Base-by-base conservation (phyloP, 352 stramenopile genomes). In the Phytophthora fragariae region DNA sequence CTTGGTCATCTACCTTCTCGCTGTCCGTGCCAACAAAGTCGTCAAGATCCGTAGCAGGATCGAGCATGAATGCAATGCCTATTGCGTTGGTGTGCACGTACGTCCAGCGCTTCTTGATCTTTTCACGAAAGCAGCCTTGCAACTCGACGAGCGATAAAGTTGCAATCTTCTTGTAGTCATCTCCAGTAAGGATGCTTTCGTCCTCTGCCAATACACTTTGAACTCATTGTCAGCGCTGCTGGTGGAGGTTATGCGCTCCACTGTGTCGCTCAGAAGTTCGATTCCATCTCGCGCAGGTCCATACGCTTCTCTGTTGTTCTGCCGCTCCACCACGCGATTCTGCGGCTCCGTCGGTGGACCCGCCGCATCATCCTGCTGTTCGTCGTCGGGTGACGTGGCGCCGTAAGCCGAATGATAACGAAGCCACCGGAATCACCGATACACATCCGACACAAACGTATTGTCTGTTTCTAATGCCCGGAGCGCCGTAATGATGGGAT, bases 401-500 rank as follows among this genome's bases (percentile, higher is more conserved):
- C 41, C 41, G 41, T 21, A 49, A 21, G 41, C 41, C 12, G 41
- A 49, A 19, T 49, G 41, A 19, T 49, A 49, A 5, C 17, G 41
- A 21, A 49, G 41, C 41, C 17, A 49, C 17, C 41, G 41, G 17
- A 49, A n/a, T 2, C 17, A 49, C 17, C 17, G 12, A 19, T 49
- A 49, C 12, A 49, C 41, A 49, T 14, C 41, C 41, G 41, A 49
- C 15, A 49, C 41, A 21, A 49, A 49, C 41, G 8, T 19, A 57
- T 35, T 57, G 24, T 61, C 62, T 6, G 50, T 37, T 46, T 68
- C 62, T n/a, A 68, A 15, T 5, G 4, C 14, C 1, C 24, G 1
- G 0, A 61, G 24, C 1, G 62, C 52, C 17, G 11, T 5, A 47
- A 68, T 61, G 33, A 68, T 61, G 17, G 35, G 62, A 46, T 68